A percentile compares a stretch with the other conserved stretches of the same genome.
phyloP scores from a whole-genome alignment of 2,329 filamentous ascomycete species.

The Curvularia spicifera region DNA sequence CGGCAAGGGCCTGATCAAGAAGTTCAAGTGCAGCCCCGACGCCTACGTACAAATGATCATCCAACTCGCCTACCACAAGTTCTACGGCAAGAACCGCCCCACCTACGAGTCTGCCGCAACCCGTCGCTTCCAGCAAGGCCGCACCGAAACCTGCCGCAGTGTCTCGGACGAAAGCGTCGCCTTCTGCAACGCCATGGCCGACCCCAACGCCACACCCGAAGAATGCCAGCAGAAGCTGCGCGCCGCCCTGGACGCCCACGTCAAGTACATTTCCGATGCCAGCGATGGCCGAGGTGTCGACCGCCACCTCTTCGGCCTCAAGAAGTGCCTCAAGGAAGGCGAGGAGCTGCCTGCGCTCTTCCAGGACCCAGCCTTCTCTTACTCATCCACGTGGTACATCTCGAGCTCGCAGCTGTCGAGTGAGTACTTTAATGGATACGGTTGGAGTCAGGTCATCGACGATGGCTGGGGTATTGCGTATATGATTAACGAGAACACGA shows the following conservation, averaged over 20 bases:
- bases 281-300: conserved; percentile 94
- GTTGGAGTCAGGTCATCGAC: conserved; percentile 97
- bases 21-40: conserved; percentile 97
- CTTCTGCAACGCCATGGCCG: conserved; percentile 87
- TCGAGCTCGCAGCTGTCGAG: conserved; percentile 88
- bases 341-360: conserved; percentile 84
- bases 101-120: conserved; percentile 98
- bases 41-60: conserved; percentile 99
- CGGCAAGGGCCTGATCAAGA: conserved; percentile 98
- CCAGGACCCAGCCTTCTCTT: conserved; percentile 82
- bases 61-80: conserved; percentile 97
- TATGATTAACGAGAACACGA: conserved; percentile 99
- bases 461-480: conserved; percentile 97
- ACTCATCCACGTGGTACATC: conserved; percentile 88
- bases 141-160: conserved; percentile 92
- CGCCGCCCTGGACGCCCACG: conserved; percentile 78
- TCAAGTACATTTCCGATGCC: conserved; percentile 89
- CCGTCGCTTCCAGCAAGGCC: conserved; percentile 92
- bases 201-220: conserved; percentile 67
- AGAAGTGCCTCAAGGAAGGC: conserved; percentile 82
- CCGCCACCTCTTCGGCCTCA: conserved; percentile 94
- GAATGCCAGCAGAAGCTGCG: conserved; percentile 78
- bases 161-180: conserved; percentile 91
- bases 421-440: conserved; percentile 99
- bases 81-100: conserved; percentile 96